These are phyloP conservation scores for Globisporangium abappressorium DNA, from an alignment of 352 stramenopile genomes.

Conservation along the genomic window DNA sequence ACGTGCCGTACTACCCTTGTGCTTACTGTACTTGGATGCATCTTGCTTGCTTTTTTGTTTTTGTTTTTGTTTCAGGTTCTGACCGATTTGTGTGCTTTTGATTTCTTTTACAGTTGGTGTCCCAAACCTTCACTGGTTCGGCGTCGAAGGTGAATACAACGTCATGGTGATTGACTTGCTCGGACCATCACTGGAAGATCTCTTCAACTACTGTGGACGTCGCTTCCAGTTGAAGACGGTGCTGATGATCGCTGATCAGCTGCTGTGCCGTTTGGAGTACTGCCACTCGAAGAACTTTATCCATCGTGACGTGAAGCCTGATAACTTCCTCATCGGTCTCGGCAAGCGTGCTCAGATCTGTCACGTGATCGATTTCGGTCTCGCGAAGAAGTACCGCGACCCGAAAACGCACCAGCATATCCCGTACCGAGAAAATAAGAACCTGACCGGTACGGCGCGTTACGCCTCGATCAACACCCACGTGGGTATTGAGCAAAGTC, in stretches of 20 bases:
- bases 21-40: background rate
- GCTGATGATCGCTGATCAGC: conserved; percentile 91
- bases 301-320: conserved; percentile 88
- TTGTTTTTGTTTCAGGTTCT: background rate
- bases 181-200: conserved; percentile 90
- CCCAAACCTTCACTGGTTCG: conserved; percentile 98
- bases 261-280: conserved; percentile 85
- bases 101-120: conserved; percentile 89
- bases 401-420: conserved; percentile 89
- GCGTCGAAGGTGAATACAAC: conserved; percentile 99
- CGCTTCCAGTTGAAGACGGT: conserved; percentile 95
- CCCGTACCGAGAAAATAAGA: conserved; percentile 90
- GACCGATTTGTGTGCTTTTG: conserved; percentile 26
- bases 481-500: conserved; percentile 97
- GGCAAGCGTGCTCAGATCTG: conserved; percentile 85
- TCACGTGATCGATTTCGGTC: conserved; percentile 88
- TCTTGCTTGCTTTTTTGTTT: background rate
- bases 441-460: conserved; percentile 94
- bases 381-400: conserved; percentile 90
- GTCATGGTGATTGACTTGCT: conserved; percentile 99
- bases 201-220: conserved; percentile 89
- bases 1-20: conserved; percentile 65
- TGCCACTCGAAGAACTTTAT: conserved; percentile 90
- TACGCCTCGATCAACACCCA: conserved; percentile 99
- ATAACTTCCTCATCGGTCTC: conserved; percentile 90